Conservation (phyloP, 768 basidiomycete species). For the Boletus subparvulus region DNA sequence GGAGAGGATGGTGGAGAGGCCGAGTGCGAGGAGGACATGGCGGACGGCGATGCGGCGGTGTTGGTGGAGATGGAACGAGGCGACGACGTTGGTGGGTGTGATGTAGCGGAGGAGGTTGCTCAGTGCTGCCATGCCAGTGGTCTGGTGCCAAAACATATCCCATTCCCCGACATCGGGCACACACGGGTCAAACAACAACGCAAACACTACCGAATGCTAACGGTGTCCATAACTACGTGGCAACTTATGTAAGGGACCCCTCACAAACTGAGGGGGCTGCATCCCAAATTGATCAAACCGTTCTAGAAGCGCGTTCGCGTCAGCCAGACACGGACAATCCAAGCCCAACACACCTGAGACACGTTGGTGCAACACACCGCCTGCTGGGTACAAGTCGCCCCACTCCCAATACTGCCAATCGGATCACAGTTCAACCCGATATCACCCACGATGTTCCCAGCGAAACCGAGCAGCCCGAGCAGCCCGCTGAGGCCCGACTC, state of each 20-base stretch:
- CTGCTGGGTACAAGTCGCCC: background rate
- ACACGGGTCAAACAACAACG: too few relatives aligned
- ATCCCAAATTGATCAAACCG: conserved; percentile 14
- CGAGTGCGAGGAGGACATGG: conserved; percentile 19
- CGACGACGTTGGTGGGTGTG: background rate
- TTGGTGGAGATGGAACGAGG: background rate
- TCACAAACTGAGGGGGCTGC: conserved; percentile 12
- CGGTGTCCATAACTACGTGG: too few relatives aligned
- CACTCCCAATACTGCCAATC: conserved; percentile 1
- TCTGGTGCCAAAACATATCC: too few relatives aligned
- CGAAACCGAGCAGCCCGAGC: background rate
- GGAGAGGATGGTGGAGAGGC: conserved; percentile 7
- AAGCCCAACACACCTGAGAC: background rate
- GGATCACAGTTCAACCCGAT: conserved; percentile 6
- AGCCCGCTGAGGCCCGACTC: background rate
- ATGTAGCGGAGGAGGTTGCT: conserved; percentile 5
- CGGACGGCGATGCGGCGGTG: conserved; percentile 14
- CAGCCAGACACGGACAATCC: background rate
- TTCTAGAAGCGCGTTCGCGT: background rate
- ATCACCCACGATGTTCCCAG: background rate
- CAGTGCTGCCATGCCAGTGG: background rate
- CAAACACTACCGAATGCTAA: too few relatives aligned
- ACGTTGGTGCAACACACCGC: conserved; percentile 10
- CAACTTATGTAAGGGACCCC: too few relatives aligned
- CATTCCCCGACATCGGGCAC: too few relatives aligned